Evolutionary conservation across 2,329 filamentous ascomycete genomes (phyloP), one percentile per base, ranked within the genome.

Genomic region (Arthroderma uncinatum): DNA sequence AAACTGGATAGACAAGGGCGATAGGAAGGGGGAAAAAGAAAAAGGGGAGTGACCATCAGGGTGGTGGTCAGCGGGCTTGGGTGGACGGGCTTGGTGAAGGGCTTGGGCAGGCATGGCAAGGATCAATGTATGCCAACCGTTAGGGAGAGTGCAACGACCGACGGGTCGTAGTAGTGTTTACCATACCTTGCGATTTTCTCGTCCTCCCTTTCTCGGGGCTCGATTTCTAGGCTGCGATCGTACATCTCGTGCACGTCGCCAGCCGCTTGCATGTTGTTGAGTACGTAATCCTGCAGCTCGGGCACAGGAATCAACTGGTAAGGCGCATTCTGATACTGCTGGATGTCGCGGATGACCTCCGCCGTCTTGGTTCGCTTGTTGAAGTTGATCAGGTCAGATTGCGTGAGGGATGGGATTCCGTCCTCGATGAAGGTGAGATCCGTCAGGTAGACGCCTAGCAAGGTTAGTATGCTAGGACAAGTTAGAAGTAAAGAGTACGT

Each of bases 191-290:
- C 92, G 79, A 98, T 97, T 80, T 97, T 97, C 76, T 98, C 93
- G 70, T 98, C 93, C 76, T 98, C 93, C 66, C 93, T 82, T 77
- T 98, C 93, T 67, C 93, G 82, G 61, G 93, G 93, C 72, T 98
- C 93, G 60, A 98, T 85, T 67, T 85, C 81, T 74, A 98, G 78
- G 75, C 90, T 95, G 79, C 91, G 91, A 73, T 97, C 91, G 77
- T 97, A 98, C 93, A 97, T 97, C 78, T 97, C 92, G 72, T 97
- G 91, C 62, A 98, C 93, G 71, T 97, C 92, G 55, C 90, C 88
- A 2, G 93, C 92, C 30, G 86, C 86, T 74, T 94, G 87, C 87
- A 97, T 95, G 71, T 97, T 96, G 71, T 85, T 91, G 64, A 96
- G 75, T 63, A 98, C 95, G 73, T 97, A 98, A 64, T 97, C 91